phyloP scores from a whole-genome alignment of 108 stramenopile genomes.

The Conticribra guillardii region DNA sequence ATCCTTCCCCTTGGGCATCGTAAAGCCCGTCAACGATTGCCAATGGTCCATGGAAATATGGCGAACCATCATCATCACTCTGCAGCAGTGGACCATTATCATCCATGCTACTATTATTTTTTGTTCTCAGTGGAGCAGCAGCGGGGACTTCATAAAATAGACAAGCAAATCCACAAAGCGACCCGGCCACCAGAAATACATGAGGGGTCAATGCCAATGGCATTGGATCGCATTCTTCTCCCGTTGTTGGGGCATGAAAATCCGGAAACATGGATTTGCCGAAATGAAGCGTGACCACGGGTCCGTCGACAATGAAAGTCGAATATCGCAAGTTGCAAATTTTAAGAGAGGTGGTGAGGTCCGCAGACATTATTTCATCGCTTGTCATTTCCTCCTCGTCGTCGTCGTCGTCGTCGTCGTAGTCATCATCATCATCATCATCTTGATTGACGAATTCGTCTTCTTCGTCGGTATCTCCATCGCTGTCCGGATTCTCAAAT shows the following conservation, averaged over 20 bases:
- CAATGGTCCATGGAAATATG: conserved; percentile 41
- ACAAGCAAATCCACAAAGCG: conserved; percentile 53
- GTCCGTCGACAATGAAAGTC: conserved; percentile 45
- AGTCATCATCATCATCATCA: background rate
- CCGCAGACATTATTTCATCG: no score
- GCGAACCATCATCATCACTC: background rate
- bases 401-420: background rate
- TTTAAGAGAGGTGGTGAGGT: background rate
- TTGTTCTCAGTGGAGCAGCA: background rate
- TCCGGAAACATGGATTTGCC: background rate
- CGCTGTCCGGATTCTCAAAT: background rate
- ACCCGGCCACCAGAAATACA: conserved; percentile 45
- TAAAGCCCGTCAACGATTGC: conserved; percentile 45
- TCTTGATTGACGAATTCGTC: background rate
- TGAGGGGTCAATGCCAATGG: background rate
- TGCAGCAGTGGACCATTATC: no score
- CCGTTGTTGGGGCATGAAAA: background rate
- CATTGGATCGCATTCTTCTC: no score
- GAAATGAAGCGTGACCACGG: conserved; percentile 46
- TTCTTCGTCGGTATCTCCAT: background rate
- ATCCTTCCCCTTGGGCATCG: conserved; percentile 19
- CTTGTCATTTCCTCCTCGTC: background rate
- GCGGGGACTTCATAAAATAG: conserved; percentile 41
- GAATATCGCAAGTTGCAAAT: conserved; percentile 18
- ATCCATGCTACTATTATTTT: no score